A percentile compares a stretch with the other conserved stretches of the same genome.
These are phyloP conservation scores for Astrothelium subdiscretum DNA, from an alignment of 495 filamentous ascomycete genomes.

Conservation along the genomic window DNA sequence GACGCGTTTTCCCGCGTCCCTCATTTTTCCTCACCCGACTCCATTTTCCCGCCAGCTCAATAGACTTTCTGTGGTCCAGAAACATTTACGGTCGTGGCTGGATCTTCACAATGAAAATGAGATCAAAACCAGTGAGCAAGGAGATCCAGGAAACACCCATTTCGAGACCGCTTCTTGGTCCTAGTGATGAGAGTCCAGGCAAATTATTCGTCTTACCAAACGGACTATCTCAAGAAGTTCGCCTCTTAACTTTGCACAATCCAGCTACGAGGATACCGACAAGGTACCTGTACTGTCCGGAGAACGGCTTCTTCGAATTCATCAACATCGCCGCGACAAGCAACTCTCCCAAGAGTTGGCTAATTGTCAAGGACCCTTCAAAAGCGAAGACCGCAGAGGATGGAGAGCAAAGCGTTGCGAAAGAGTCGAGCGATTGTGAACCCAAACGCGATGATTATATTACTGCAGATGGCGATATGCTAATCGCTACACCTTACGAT, in stretches of 20 bases:
- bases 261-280: constrained; percentile 53
- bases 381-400: constrained; percentile 4
- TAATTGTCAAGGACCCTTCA: constrained; percentile 35
- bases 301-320: constrained; percentile 77
- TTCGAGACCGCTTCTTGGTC: constrained; percentile 6
- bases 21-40: not conserved
- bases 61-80: not conserved
- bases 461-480: constrained; percentile 54
- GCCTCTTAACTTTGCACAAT: constrained; percentile 67
- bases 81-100: not conserved
- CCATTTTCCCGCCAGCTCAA: not conserved
- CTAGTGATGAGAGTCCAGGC: constrained; percentile 33
- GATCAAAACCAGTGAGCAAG: not conserved
- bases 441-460: constrained; percentile 32
- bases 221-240: constrained; percentile 46
- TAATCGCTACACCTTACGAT: constrained; percentile 76
- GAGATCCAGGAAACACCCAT: not conserved
- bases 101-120: not conserved
- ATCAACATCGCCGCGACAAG: constrained; percentile 59
- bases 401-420: constrained; percentile 10
- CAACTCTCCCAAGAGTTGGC: constrained; percentile 52
- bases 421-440: constrained; percentile 11
- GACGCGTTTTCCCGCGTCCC: not conserved
- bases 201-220: constrained; percentile 75
- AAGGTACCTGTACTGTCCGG: constrained; percentile 72